Conservation (phyloP, 1,284 basidiomycete genomes). For the Thecaphora thlaspeos region DNA sequence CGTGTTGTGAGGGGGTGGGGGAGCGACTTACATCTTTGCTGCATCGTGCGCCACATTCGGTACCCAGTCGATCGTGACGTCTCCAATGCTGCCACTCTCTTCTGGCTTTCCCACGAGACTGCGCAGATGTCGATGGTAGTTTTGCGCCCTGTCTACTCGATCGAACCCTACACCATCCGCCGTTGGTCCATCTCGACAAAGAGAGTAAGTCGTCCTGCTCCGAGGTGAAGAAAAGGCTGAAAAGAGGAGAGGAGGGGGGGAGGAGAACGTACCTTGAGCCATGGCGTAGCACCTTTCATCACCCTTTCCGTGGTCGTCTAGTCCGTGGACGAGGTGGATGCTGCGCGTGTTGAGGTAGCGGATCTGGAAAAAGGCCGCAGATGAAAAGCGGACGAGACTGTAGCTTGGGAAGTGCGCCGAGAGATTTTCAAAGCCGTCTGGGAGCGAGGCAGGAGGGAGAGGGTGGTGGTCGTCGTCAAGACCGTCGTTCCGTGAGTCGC, state of each 20-base stretch:
- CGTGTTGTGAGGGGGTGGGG: too few species aligned
- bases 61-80: constrained; percentile 27
- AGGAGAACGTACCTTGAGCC: constrained; percentile 21
- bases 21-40: constrained; percentile 22
- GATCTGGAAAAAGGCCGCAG: not conserved
- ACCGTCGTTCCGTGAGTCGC: too few species aligned
- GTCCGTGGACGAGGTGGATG: constrained; percentile 20
- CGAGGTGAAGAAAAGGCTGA: too few species aligned
- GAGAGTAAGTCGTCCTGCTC: not conserved
- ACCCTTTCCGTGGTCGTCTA: constrained; percentile 18
- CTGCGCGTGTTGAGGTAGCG: constrained; percentile 8
- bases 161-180: constrained; percentile 6
- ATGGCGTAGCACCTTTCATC: constrained; percentile 25
- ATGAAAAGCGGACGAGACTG: not conserved
- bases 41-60: constrained; percentile 20
- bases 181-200: too few species aligned
- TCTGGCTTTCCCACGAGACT: too few species aligned
- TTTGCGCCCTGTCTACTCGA: constrained; percentile 15
- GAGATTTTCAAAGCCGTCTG: constrained; percentile 24
- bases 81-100: not conserved
- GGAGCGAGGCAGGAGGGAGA: not conserved
- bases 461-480: not conserved
- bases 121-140: constrained; percentile 20
- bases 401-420: constrained; percentile 6
- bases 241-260: too few species aligned